Conservation (phyloP, 768 basidiomycete species). For the Auricularia cornea region DNA sequence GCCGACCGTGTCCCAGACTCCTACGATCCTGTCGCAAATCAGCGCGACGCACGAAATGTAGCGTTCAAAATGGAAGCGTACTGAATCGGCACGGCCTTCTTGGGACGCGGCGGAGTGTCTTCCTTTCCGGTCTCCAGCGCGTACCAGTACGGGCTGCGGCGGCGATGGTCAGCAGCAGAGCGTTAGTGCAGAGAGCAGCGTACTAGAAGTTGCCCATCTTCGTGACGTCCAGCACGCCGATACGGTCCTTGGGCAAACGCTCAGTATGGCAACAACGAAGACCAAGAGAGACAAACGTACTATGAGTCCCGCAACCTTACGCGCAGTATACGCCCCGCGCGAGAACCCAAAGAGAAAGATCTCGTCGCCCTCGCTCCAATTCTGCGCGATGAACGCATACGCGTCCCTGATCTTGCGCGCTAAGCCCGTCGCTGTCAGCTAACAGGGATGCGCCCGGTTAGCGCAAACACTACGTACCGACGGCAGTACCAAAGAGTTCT, state of each 20-base stretch:
- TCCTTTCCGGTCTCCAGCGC: neutral
- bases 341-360: conserved; percentile 13
- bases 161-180: neutral
- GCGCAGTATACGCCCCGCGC: conserved; percentile 12
- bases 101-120: neutral
- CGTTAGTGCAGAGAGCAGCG: no score
- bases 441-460: neutral
- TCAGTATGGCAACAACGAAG: neutral
- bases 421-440: neutral
- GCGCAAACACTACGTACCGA: neutral
- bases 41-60: no score
- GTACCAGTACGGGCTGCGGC: neutral
- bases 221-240: conserved; percentile 9
- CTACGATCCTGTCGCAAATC: conserved; percentile 11
- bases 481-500: neutral
- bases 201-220: conserved; percentile 9
- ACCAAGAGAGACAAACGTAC: neutral
- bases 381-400: conserved; percentile 11
- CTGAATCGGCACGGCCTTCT: neutral
- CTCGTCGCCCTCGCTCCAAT: conserved; percentile 1
- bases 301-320: conserved; percentile 11
- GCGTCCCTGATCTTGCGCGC: conserved; percentile 7
- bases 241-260: neutral
- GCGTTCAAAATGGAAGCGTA: neutral
- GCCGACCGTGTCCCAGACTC: conserved; percentile 21